phyloP scores from a whole-genome alignment of 805 yeast species.

The Candida fluviatilis region DNA sequence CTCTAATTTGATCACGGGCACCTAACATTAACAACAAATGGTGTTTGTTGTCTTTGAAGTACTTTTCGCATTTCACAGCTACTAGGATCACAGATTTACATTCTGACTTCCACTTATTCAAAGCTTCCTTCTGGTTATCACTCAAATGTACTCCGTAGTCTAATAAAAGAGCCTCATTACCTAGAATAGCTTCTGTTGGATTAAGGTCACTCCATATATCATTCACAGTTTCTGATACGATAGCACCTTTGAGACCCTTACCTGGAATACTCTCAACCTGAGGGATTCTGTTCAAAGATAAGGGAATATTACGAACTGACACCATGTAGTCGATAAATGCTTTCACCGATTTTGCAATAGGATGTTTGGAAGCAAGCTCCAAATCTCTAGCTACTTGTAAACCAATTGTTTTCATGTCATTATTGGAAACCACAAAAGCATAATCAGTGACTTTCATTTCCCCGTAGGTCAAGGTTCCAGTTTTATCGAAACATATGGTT shows the following conservation, averaged over 20 bases:
- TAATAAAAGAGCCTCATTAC: slow-evolving; percentile 56
- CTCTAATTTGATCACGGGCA: slow-evolving; percentile 56
- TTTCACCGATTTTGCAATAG: slow-evolving; percentile 58
- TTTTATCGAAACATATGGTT: slow-evolving; percentile 71
- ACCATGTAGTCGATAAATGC: slow-evolving; percentile 29
- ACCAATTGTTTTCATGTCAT: slow-evolving; percentile 19
- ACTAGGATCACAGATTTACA: slow-evolving; percentile 63
- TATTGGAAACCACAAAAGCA: slow-evolving; percentile 20
- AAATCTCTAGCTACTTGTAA: slow-evolving; percentile 53
- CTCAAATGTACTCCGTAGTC: slow-evolving; percentile 43
- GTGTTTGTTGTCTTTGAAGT: slow-evolving; percentile 24
- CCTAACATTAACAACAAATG: slow-evolving; percentile 48
- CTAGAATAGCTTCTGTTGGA: slow-evolving; percentile 43
- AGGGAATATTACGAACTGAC: slow-evolving; percentile 12
- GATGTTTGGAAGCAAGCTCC: slow-evolving; percentile 65
- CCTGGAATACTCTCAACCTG: slow-evolving; percentile 55
- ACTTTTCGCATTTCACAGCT: slow-evolving; percentile 33
- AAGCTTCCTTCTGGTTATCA: slow-evolving; percentile 18
- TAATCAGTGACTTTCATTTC: slow-evolving; percentile 53
- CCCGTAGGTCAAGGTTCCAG: slow-evolving; percentile 75
- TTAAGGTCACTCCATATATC: slow-evolving; percentile 27
- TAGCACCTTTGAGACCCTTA: slow-evolving; percentile 50
- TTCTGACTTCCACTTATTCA: slow-evolving; percentile 54
- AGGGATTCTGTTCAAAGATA: slow-evolving; percentile 37
- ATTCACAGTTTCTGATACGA: slow-evolving; percentile 17